Evolutionary conservation across 2,329 filamentous ascomycete species (phyloP).

Genomic region (Colletotrichum scovillei): DNA sequence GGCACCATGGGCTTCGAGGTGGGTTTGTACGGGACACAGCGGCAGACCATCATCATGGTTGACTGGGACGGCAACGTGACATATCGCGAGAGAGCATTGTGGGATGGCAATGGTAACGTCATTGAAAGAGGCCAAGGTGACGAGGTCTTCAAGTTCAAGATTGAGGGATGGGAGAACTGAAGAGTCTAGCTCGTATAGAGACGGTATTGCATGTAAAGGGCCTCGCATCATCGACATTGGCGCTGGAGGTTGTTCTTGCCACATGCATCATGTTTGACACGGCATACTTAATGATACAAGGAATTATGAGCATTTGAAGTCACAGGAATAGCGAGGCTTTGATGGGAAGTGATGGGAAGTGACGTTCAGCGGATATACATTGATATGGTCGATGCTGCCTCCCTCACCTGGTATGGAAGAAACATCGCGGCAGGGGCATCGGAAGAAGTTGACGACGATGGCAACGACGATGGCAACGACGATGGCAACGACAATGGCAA

Average conservation of each 20-base stretch:
- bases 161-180: constrained; percentile 62
- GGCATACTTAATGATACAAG: neutral
- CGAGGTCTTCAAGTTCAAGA: constrained; percentile 64
- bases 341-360: neutral
- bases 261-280: neutral
- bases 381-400: neutral
- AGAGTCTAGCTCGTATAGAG: neutral
- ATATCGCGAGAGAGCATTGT: constrained; percentile 69
- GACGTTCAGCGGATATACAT: neutral
- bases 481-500: neutral
- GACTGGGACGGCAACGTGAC: constrained; percentile 72
- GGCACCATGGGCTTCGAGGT: constrained; percentile 59
- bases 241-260: neutral
- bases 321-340: neutral
- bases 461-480: neutral
- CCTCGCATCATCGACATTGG: neutral
- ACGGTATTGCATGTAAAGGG: neutral
- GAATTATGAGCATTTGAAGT: neutral
- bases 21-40: constrained; percentile 73
- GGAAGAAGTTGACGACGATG: neutral
- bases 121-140: constrained; percentile 67
- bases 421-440: neutral
- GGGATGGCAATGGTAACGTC: constrained; percentile 66
- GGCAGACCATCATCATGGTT: constrained; percentile 71
- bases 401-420: no score